Base-by-base conservation (phyloP, 331 rosid species). In the Arachis monticola region DNA sequence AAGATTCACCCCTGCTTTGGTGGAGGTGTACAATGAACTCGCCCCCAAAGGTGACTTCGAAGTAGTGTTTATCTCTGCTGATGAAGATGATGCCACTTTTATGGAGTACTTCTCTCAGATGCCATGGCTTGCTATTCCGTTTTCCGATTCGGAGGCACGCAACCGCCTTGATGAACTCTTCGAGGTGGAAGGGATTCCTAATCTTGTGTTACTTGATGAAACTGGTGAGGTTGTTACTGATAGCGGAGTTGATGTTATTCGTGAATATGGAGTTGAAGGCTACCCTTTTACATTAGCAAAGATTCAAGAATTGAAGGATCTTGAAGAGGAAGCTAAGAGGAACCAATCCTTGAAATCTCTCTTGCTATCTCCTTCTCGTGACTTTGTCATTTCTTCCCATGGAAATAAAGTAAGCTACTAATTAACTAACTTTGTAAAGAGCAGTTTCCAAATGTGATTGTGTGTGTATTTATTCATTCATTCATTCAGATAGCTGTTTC, bases 111-210 rank as follows among this genome's bases (percentile, higher is more conserved):
- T 89, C 70, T 83, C 97, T 79, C 81, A 87, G 82, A 91, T 91
- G 95, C 91, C 95, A 31, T 91, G 97, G 97, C 86, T 91, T 68
- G 84, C 92, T 6, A 74, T 91, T 67, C 92, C 95, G 8, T 89
- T 82, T 78, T 81, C 87, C 7, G 90, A 89, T 79, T 77, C 88
- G 0, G 87, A 84, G 6, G 79, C 80, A 3, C 86, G 85, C 0
- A 46, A 22, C 5, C 53, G 55, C 31, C 78, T 90, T 64, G 85
- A 86, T 75, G 82, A 73, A 27, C 55, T 81, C 69, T 91, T 89
- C 77, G 32, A 86, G 63, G 93, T 86, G 17, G 69, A 40, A 31
- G 91, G 88, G 47, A 84, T 91, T 74, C 97, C 93, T 5, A 77
- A 83, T 78, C 92, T 87, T 41, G 88, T 74, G 14, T 75, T 91